Conservation (phyloP, 192 early-diverging fungal genomes). For the Mortierella antarctica region DNA sequence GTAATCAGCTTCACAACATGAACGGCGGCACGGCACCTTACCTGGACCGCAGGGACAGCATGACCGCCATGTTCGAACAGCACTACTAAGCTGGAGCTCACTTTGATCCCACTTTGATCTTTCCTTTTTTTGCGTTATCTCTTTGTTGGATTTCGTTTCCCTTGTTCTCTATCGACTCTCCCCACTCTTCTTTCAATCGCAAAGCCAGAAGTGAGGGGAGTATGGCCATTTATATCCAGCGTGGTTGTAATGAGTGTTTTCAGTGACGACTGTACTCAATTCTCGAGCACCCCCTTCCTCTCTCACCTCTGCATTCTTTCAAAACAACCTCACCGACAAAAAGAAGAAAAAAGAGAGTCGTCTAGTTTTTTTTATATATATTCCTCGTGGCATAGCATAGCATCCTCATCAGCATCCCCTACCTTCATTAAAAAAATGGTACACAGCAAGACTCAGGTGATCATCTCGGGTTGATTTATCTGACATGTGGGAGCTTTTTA, state of each 20-base stretch:
- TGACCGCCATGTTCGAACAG: constrained; percentile 55
- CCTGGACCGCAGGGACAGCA: constrained; percentile 50
- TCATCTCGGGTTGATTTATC: too few relatives aligned
- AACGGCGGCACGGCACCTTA: constrained; percentile 24
- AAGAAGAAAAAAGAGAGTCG: background rate
- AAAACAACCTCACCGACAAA: background rate
- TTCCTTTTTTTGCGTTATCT: background rate
- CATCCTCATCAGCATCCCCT: constrained; percentile 1
- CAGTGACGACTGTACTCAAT: background rate
- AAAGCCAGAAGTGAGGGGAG: background rate
- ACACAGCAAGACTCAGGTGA: background rate
- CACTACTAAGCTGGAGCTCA: constrained; percentile 22
- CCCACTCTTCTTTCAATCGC: background rate
- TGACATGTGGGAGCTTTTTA: too few relatives aligned
- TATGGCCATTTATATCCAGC: background rate
- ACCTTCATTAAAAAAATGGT: background rate
- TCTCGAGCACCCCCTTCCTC: too few relatives aligned
- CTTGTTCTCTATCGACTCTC: background rate
- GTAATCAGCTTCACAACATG: constrained; percentile 50
- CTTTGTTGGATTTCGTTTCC: background rate
- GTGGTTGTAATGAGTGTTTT: background rate
- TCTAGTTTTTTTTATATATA: background rate
- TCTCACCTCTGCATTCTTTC: constrained; percentile 1
- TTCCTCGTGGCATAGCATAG: constrained; percentile 22
- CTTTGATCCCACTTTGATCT: background rate